Evolutionary conservation across 495 filamentous ascomycete species (phyloP), one percentile per base, ranked within the genome.

Genomic region (Lindgomyces ingoldianus): DNA sequence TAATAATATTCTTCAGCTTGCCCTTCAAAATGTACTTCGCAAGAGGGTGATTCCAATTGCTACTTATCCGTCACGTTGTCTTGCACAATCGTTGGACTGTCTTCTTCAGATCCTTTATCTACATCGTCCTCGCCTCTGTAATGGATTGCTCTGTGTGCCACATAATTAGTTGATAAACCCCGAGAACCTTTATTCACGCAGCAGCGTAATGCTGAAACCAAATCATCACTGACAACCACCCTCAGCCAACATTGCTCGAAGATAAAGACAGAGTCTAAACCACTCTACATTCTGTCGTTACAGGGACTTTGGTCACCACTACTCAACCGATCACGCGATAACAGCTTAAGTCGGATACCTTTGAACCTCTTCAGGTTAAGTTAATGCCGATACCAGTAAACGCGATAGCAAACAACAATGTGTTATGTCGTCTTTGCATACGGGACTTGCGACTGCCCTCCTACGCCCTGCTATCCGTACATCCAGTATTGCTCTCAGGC

Each of bases 361-460:
- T n/a, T n/a, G n/a, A n/a, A n/a, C n/a, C n/a, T n/a, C n/a, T n/a
- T n/a, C n/a, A n/a, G n/a, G n/a, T n/a, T n/a, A n/a, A n/a, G n/a
- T n/a, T n/a, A n/a, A n/a, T n/a, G n/a, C n/a, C n/a, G n/a, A n/a
- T n/a, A n/a, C n/a, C n/a, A n/a, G n/a, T n/a, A n/a, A n/a, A n/a
- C n/a, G n/a, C n/a, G n/a, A n/a, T n/a, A n/a, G n/a, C n/a, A n/a
- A n/a, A n/a, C n/a, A n/a, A n/a, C n/a, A n/a, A 70, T 70, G 68
- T 70, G 68, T 36, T 10, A 12, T 0, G 45, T 70, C 14, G 26
- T 55, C 29, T 70, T 66, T 48, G 41, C 48, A 4, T 24, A 24
- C 25, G 19, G 27, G 14, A 63, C 46, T 39, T 70, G 68, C 55
- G 68, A 58, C 12, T 70, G 68, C 30, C 62, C 68, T 4, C 63